Evolutionary conservation across 352 stramenopile genomes (phyloP).

Genomic region (Phytophthora tentaculata): DNA sequence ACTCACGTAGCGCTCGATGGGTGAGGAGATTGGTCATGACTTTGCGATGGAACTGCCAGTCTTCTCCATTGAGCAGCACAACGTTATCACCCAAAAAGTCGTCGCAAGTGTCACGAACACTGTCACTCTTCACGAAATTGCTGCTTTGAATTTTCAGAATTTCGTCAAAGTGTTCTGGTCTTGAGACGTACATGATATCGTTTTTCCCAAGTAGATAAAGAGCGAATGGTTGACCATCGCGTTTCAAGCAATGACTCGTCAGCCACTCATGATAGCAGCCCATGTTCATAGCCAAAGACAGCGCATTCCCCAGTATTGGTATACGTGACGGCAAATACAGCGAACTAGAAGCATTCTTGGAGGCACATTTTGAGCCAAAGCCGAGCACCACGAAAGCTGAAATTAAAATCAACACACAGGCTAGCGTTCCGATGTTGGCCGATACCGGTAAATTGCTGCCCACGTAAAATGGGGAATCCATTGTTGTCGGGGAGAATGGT

Average conservation of each 20-base stretch:
- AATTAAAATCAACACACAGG: background rate
- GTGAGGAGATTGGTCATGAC: conserved; percentile 84
- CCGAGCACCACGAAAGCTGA: background rate
- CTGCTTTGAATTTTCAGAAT: background rate
- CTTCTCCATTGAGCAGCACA: conserved; percentile 55
- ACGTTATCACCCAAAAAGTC: conserved; percentile 48
- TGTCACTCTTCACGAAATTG: conserved; percentile 4
- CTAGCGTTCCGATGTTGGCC: background rate
- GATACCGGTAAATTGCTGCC: background rate
- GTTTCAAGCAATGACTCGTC: background rate
- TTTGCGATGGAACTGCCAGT: conserved; percentile 74
- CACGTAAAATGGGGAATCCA: background rate
- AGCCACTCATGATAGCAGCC: background rate
- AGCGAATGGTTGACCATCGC: background rate
- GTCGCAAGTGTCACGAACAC: conserved; percentile 1
- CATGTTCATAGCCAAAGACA: background rate
- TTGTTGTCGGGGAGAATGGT: background rate
- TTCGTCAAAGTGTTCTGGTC: conserved; percentile 1
- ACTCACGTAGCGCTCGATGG: conserved; percentile 44
- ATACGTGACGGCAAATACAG: background rate
- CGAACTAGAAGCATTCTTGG: background rate
- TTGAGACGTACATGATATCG: background rate
- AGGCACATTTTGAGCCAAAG: background rate
- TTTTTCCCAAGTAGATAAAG: conserved; percentile 1
- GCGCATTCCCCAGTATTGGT: background rate